These are phyloP conservation scores for Pythium aphanidermatum DNA, from an alignment of 352 stramenopile species.

Conservation along the genomic window DNA sequence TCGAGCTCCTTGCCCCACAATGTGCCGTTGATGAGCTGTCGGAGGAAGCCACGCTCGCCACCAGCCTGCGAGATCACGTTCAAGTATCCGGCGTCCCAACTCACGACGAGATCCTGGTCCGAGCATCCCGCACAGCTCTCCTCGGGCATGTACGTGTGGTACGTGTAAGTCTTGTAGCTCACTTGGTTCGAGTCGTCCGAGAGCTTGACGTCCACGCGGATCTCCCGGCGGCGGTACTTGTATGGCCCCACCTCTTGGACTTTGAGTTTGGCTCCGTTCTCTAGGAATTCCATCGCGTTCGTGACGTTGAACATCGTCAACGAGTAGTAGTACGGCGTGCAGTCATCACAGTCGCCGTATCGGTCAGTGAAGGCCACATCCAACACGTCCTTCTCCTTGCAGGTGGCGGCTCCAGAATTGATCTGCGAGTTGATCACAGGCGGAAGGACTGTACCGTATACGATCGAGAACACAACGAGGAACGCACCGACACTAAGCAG, in stretches of 20 bases:
- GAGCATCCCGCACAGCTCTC: slow-evolving; percentile 51
- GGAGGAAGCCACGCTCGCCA: slow-evolving; percentile 52
- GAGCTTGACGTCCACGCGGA: slow-evolving; percentile 57
- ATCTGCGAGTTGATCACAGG: slow-evolving; percentile 32
- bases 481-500: slow-evolving; percentile 32
- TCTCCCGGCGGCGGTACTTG: slow-evolving; percentile 55
- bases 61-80: slow-evolving; percentile 56
- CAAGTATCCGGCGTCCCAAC: slow-evolving; percentile 60
- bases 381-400: slow-evolving; percentile 27
- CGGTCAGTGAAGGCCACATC: slow-evolving; percentile 42
- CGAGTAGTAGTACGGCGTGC: slow-evolving; percentile 64
- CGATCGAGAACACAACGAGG: slow-evolving; percentile 36
- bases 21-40: slow-evolving; percentile 32
- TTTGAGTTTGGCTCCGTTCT: slow-evolving; percentile 42
- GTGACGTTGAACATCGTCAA: slow-evolving; percentile 72
- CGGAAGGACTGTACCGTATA: slow-evolving; percentile 49
- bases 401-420: slow-evolving; percentile 38
- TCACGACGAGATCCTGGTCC: slow-evolving; percentile 49
- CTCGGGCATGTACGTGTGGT: slow-evolving; percentile 47
- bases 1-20: slow-evolving; percentile 26
- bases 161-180: slow-evolving; percentile 76
- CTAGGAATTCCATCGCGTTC: slow-evolving; percentile 57
- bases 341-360: slow-evolving; percentile 74
- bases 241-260: slow-evolving; percentile 66
- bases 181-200: slow-evolving; percentile 39